phyloP scores from a whole-genome alignment of 257 asterid species.

The Lycium barbarum region DNA sequence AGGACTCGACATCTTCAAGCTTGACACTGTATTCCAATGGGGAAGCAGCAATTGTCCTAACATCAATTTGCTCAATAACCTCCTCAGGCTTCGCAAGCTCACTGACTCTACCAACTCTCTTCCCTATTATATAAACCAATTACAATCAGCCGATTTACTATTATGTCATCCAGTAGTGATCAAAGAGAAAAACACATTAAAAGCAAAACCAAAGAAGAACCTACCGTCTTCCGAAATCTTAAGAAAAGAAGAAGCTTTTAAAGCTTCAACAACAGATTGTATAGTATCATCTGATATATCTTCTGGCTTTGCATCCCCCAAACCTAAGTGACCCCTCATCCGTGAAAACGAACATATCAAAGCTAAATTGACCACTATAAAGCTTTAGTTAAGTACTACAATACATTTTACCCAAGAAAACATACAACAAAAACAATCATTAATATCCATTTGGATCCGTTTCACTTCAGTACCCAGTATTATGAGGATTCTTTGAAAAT shows the following conservation, averaged over 20 bases:
- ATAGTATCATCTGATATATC: conserved; percentile 75
- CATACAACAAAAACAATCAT: not conserved
- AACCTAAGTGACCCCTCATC: conserved; percentile 77
- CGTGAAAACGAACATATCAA: conserved; percentile 81
- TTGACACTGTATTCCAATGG: conserved; percentile 80
- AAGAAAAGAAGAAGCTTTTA: conserved; percentile 75
- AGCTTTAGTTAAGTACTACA: conserved; percentile 59
- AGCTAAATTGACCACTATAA: conserved; percentile 81
- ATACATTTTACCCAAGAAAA: not conserved
- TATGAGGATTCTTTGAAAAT: not conserved
- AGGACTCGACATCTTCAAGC: conserved; percentile 80
- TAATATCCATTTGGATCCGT: not conserved
- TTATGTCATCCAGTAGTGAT: not conserved
- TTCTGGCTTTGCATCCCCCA: conserved; percentile 78
- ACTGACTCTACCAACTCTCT: conserved; percentile 75
- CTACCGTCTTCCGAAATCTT: conserved; percentile 91
- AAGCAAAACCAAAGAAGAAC: conserved; percentile 28
- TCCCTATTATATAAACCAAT: conserved; percentile 49
- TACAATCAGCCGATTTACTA: conserved; percentile 7
- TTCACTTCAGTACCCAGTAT: not conserved
- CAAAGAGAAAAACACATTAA: not conserved
- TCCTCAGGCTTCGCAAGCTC: conserved; percentile 82
- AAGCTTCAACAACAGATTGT: conserved; percentile 74
- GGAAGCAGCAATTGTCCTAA: conserved; percentile 83
- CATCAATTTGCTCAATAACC: conserved; percentile 81